Evolutionary conservation across 768 basidiomycete genomes (phyloP).

Genomic region (Lentinula aciculospora): DNA sequence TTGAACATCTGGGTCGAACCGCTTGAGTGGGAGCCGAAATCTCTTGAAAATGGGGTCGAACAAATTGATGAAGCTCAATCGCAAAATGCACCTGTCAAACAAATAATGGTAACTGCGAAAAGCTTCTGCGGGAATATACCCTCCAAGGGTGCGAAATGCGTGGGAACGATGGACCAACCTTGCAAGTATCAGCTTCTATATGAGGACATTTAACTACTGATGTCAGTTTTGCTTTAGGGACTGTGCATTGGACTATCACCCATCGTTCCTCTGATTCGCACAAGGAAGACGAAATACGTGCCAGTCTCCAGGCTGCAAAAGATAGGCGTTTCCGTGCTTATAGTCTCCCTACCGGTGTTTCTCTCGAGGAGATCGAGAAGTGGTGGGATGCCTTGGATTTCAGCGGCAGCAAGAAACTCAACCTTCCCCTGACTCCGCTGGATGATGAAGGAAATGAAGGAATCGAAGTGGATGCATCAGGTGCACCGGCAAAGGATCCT

Average conservation of each 20-base stretch:
- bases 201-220: not conserved
- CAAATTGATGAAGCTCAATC: slow-evolving; percentile 15
- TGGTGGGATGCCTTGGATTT: slow-evolving; percentile 45
- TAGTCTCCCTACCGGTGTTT: slow-evolving; percentile 45
- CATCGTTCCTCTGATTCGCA: slow-evolving; percentile 23
- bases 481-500: slow-evolving; percentile 10
- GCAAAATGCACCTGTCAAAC: slow-evolving; percentile 41
- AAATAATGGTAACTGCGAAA: too few relatives aligned
- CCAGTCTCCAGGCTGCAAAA: slow-evolving; percentile 24
- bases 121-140: slow-evolving; percentile 37
- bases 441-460: slow-evolving; percentile 19
- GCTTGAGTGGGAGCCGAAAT: slow-evolving; percentile 28
- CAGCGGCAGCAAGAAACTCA: slow-evolving; percentile 7
- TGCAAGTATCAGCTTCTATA: slow-evolving; percentile 19
- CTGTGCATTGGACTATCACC: slow-evolving; percentile 50
- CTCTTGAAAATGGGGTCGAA: not conserved
- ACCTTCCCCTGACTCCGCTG: slow-evolving; percentile 10
- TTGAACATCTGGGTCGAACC: slow-evolving; percentile 71
- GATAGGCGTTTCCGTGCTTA: slow-evolving; percentile 41
- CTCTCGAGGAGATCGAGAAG: slow-evolving; percentile 32
- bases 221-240: slow-evolving; percentile 40
- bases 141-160: slow-evolving; percentile 2
- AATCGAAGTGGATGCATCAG: slow-evolving; percentile 18
- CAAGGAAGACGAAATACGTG: slow-evolving; percentile 27
- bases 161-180: slow-evolving; percentile 13